Evolutionary conservation across 2,329 filamentous ascomycete genomes (phyloP).

Genomic region (Aspergillus alliaceus): DNA sequence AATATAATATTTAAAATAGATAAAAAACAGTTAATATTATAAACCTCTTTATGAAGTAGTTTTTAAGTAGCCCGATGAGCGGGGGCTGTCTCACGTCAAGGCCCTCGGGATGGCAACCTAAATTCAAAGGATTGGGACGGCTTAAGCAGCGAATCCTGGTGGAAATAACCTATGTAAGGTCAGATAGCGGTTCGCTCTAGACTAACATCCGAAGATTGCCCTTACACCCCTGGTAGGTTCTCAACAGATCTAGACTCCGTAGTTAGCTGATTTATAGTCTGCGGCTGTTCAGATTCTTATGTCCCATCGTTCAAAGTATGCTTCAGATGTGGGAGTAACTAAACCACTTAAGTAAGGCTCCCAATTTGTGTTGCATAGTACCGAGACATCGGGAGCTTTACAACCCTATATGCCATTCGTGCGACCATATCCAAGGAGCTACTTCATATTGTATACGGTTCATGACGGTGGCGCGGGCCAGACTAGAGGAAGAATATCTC

Average conservation of each 20-base stretch:
- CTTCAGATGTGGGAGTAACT: not conserved
- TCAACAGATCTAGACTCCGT: too few species aligned
- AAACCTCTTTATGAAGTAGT: too few species aligned
- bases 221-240: too few species aligned
- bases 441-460: not conserved
- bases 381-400: not conserved
- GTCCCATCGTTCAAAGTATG: too few species aligned
- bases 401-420: not conserved
- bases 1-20: too few species aligned
- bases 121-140: not conserved
- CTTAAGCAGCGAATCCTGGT: not conserved
- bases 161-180: not conserved
- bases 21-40: too few species aligned
- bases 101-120: not conserved
- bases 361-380: too few species aligned
- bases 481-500: not conserved
- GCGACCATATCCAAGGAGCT: not conserved
- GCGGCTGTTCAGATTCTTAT: too few species aligned
- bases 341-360: not conserved
- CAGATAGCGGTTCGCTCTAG: not conserved
- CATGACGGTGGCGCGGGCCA: not conserved
- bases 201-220: not conserved
- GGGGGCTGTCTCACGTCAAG: not conserved
- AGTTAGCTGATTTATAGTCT: too few species aligned
- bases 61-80: too few species aligned